Evolutionary conservation across 768 basidiomycete species (phyloP), one percentile per base, ranked within the genome.

Genomic region (Amanita brunnescens): DNA sequence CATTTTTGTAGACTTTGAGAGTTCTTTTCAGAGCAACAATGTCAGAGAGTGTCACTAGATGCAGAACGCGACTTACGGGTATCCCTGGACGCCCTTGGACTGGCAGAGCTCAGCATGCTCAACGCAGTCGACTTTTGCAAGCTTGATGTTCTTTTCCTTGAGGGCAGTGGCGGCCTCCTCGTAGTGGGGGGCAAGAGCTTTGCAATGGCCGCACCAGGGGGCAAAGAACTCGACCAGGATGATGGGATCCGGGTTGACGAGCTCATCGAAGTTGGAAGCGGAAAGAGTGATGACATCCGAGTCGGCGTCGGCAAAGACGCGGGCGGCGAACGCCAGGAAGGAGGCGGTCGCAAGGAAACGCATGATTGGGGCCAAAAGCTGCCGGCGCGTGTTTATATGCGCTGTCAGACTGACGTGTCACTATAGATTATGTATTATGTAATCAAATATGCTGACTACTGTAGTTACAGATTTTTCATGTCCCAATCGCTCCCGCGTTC

Each of bases 121-220:
- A 40, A 96, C 95, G 67, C 95, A 98, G 74, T 98, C 92, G 46
- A 98, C 94, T 65, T 97, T 95, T 58, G 93, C 93, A 48, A 99
- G 70, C 66, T 87, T 87, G 71, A 99, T 91, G 67, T 76, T 76
- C 65, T 84, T 88, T 57, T 85, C 86, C 73, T 95, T 96, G 67
- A 99, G 83, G 32, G 81, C 72, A 9, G 94, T 95, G 1, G 96
- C 93, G 3, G 96, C 95, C 65, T 88, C 84, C 64, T 94, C 91
- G 58, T 94, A 95, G 56, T 95, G 85, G 48, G 93, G 93, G 18
- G 91, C 92, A 48, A 96, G 77, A 30, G 91, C 88, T 63, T 95
- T 95, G 77, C 94, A 96, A 72, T 96, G 93, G 41, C 92, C 91
- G 64, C 91, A 94, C 88, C 87, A 89, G 48, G 20, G 40, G 23